These are phyloP conservation scores for Fusarium globosum DNA, from an alignment of 2,329 filamentous ascomycete species.

Conservation along the genomic window DNA sequence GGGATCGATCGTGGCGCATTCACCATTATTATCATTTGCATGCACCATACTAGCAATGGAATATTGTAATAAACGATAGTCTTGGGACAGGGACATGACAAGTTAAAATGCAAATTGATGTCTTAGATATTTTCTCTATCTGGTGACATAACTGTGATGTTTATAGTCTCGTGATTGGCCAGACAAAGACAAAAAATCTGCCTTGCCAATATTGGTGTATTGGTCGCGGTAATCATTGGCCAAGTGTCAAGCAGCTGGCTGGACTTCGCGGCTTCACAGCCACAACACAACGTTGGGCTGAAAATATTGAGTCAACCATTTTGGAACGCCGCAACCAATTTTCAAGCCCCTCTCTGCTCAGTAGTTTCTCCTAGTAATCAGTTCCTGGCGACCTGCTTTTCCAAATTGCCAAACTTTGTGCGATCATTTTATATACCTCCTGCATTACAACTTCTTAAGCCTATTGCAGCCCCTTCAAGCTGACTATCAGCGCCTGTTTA, in stretches of 20 bases:
- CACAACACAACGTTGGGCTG: background rate
- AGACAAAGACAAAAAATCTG: background rate
- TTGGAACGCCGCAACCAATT: background rate
- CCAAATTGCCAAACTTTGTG: background rate
- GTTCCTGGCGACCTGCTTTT: accelerated
- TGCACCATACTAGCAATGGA: background rate
- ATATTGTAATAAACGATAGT: background rate
- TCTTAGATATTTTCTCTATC: too few relatives aligned
- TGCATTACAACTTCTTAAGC: background rate
- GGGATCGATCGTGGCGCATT: background rate
- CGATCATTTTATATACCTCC: background rate
- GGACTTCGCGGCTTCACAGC: background rate
- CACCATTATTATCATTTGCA: background rate
- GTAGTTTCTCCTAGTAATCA: too few relatives aligned
- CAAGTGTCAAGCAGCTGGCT: background rate
- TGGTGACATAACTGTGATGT: background rate
- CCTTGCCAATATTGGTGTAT: background rate
- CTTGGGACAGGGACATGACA: background rate
- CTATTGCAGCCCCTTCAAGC: background rate
- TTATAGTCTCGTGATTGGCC: background rate
- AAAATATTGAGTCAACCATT: too few relatives aligned
- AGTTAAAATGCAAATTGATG: background rate
- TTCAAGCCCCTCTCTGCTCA: background rate
- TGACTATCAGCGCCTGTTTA: background rate
- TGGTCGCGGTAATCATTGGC: background rate